Base-by-base conservation (phyloP, 768 basidiomycete genomes). In the Boletus rufocinnamomeus region DNA sequence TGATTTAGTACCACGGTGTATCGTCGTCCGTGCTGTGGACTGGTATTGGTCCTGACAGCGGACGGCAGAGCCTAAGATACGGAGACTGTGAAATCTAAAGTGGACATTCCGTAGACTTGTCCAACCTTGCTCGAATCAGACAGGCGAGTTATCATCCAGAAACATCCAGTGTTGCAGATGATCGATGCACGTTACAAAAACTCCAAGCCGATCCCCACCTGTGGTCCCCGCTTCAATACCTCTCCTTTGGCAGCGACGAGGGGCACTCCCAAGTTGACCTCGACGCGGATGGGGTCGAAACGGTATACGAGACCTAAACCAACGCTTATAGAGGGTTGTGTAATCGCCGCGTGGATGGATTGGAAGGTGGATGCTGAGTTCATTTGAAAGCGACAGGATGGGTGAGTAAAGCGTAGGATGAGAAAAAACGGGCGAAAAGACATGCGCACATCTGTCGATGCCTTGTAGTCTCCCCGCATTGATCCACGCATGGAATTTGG, bases 241-340 rank as follows among this genome's bases (percentile, higher is more conserved):
- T 92, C 93, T 54, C 83, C 84, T 65, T 78, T 82, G 46, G 82
- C 83, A 2, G 84, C 82, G 3, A 87, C 81, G 4, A 97, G 77
- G 6, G 94, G 94, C 37, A 96, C 78, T 8, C 93, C 92, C 61
- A 96, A 82, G 71, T 95, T 96, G 58, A 93, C 77, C 72, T 97
- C 95, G 28, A 93, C 79, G n/a, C 95, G 80, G 21, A 93, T 79
- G 6, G 91, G 88, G 59, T 92, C 88, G 62, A 94, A 87, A 37
- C 85, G 80, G 68, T 94, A 95, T 34, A 95, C 82, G 17, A 97
- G 74, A 4, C 94, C 95, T 14, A 94, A 65, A 8, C 94, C 94
- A 1, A 82, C 90, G 3, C 90, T 89, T 48, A 95, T 75, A 0
- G 90, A 90, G 0, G 94, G 54, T 35, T 57, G 56, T 51, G 65